Base-by-base conservation (phyloP, 495 filamentous ascomycete species). In the Penicillium cinerascens region DNA sequence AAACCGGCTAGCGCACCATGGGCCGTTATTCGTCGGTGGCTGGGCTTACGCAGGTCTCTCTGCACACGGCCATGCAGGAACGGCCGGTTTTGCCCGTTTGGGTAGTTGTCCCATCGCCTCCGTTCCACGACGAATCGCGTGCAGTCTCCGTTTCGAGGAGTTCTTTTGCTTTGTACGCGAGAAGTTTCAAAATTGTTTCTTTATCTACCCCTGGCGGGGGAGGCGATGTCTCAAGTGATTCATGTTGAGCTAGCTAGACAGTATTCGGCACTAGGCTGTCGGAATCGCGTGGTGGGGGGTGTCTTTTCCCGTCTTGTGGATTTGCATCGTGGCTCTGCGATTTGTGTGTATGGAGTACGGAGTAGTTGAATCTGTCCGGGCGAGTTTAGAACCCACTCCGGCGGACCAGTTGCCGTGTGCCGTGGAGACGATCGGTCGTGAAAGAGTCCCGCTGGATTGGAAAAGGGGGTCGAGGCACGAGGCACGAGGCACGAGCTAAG, bases 41-140 rank as follows among this genome's bases (percentile, higher is more conserved):
- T 18, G 4, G n/a, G 27, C 49, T 43, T 27, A 29, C 23, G 25
- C 43, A 45, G 27, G 16, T 42, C 11, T n/a, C 20, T 16, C 17
- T 25, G n/a, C 25, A 9, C 13, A 15, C 8, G 9, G 23, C 27
- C 15, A 57, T 57, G 55, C 55, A 57, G 55, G 55, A 57, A 57
- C 55, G 55, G 55, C 44, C 21, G 5, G 44, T 4, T 45, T 49
- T 20, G 49, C 55, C 16, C n/a, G 17, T 57, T 52, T n/a, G 55
- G 49, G 37, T 35, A 44, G 40, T n/a, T n/a, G n/a, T n/a, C n/a
- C n/a, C n/a, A 15, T 37, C 23, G 15, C 8, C 17, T 40, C 21
- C 38, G 23, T 35, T 36, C 35, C 48, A 35, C 17, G 5, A 9
- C 13, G 16, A 6, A 17, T 22, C 46, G n/a, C n/a, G n/a, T n/a